These are phyloP conservation scores for Citrus reticulata DNA, from an alignment of 345 rosid genomes.

Conservation along the genomic window DNA sequence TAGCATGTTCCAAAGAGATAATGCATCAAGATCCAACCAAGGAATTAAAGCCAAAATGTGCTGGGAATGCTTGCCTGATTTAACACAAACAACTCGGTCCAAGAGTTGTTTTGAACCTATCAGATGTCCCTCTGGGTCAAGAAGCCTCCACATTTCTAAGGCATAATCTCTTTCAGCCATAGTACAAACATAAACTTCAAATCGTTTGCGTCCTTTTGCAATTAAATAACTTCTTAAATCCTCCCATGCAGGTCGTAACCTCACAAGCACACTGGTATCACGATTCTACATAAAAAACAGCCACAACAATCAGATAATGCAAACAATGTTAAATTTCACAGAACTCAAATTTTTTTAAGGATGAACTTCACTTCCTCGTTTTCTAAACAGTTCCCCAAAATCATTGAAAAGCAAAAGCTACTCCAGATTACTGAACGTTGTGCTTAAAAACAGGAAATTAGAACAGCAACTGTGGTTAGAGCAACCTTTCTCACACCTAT, in stretches of 20 bases:
- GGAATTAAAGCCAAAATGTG: constrained; percentile 3
- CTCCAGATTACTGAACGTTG: not conserved
- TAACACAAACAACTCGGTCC: constrained; percentile 90
- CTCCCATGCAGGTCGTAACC: constrained; percentile 98
- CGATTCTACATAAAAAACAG: constrained; percentile 58
- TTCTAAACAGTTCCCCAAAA: too few relatives aligned
- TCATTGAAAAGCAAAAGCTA: not conserved
- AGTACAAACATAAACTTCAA: constrained; percentile 98
- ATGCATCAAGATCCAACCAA: not conserved
- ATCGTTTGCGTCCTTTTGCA: constrained; percentile 92
- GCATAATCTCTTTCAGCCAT: constrained; percentile 99
- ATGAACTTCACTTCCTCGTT: too few relatives aligned
- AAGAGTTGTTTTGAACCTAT: constrained; percentile 69
- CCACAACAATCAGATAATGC: constrained; percentile 2
- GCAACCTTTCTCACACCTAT: not conserved
- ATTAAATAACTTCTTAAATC: constrained; percentile 88
- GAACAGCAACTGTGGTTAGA: not conserved
- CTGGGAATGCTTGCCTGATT: constrained; percentile 56
- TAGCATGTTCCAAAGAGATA: not conserved
- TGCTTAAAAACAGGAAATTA: not conserved
- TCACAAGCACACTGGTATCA: constrained; percentile 99
- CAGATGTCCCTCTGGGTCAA: constrained; percentile 83
- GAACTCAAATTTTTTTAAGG: not conserved
- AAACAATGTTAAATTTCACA: not conserved
- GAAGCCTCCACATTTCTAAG: constrained; percentile 99